Conservation (phyloP, 75 land plant species). For the Selaginella moellendorffii region DNA sequence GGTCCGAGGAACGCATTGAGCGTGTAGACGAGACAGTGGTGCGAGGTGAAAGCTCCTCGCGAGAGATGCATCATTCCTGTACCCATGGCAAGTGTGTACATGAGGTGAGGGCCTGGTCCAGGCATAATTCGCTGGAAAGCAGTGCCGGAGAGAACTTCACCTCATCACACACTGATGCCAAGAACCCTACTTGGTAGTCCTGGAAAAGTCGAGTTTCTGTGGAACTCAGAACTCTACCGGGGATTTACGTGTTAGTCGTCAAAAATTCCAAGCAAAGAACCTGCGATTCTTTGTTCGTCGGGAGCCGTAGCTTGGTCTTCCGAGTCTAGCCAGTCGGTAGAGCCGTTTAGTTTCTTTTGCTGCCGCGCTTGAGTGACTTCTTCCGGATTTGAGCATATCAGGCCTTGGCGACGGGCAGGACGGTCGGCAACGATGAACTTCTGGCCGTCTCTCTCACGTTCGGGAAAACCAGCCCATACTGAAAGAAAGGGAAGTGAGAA, state of each 20-base stretch:
- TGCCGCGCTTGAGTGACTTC: background rate
- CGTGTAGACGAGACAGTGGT: conserved; percentile 53
- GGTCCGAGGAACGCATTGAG: conserved; percentile 69
- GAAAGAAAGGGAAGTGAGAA: conserved; percentile 5
- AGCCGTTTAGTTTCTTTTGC: background rate
- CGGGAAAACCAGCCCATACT: conserved; percentile 95
- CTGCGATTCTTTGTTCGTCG: too few species aligned
- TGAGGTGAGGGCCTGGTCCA: conserved; percentile 70
- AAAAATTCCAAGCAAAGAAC: too few species aligned
- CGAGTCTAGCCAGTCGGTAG: background rate
- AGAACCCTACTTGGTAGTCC: too few species aligned
- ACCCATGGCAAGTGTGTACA: conserved; percentile 46
- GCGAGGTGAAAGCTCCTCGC: conserved; percentile 43
- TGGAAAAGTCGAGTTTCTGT: too few species aligned
- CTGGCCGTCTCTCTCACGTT: conserved; percentile 59
- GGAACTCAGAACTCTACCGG: too few species aligned
- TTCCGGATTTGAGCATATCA: conserved; percentile 11
- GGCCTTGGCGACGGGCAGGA: conserved; percentile 37
- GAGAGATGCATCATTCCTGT: conserved; percentile 30
- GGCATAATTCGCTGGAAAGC: conserved; percentile 27
- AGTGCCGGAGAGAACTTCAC: too few species aligned
- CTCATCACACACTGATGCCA: too few species aligned
- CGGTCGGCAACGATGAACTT: conserved; percentile 72
- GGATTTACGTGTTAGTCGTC: too few species aligned
- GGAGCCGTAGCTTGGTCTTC: background rate